These are phyloP conservation scores for Suhomyces wounanorum DNA, from an alignment of 1,139 yeast genomes.

Conservation along the genomic window DNA sequence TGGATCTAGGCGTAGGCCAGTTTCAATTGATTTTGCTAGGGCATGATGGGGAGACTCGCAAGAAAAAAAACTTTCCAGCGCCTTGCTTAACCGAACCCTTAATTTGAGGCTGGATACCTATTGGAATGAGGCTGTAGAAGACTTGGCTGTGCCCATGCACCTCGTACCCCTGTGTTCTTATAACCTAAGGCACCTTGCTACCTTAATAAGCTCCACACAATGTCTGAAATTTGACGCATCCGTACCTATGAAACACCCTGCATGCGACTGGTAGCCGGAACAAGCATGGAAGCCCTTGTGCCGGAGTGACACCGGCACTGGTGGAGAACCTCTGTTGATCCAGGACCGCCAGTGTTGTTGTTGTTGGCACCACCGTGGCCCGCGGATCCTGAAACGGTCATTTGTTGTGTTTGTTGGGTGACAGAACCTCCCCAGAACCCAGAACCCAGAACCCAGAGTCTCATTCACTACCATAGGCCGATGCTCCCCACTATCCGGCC, in stretches of 20 bases:
- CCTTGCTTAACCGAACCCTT: neutral
- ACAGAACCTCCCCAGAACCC: too few relatives aligned
- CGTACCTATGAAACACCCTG: slow-evolving; percentile 1
- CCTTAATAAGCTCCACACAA: slow-evolving; percentile 1
- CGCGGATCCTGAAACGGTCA: too few relatives aligned
- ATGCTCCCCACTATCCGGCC: too few relatives aligned
- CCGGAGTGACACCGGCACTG: too few relatives aligned
- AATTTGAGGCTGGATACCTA: neutral
- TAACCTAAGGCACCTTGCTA: neutral
- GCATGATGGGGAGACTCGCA: neutral
- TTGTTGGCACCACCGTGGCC: too few relatives aligned
- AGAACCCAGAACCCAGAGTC: too few relatives aligned
- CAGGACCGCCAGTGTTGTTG: too few relatives aligned
- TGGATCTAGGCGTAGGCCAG: neutral
- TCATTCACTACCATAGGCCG: too few relatives aligned
- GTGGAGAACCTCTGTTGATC: too few relatives aligned
- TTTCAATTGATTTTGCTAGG: neutral
- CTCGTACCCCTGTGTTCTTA: slow-evolving; percentile 1
- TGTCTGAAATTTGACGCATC: slow-evolving; percentile 1
- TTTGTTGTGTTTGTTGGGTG: too few relatives aligned
- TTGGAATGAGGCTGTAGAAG: neutral
- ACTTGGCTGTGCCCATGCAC: neutral
- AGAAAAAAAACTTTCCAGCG: neutral
- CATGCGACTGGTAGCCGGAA: neutral
- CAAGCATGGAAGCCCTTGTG: neutral